These are phyloP conservation scores for Kockiozyma suomiensis DNA, from an alignment of 805 yeast genomes.

Conservation along the genomic window DNA sequence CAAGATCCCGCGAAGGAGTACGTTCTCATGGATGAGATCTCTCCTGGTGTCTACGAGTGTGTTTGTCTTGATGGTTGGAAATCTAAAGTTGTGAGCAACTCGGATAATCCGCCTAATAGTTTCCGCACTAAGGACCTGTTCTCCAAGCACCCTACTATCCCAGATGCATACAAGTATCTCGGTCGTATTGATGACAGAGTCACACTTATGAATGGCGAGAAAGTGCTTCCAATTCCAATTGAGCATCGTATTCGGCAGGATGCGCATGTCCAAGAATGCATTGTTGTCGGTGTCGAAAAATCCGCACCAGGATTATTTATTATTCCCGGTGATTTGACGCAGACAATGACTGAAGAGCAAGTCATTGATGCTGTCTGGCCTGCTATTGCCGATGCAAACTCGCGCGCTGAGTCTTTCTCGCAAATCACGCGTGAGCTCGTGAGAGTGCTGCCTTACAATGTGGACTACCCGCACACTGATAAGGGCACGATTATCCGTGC, in stretches of 20 bases:
- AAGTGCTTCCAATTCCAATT: slow-evolving; percentile 25
- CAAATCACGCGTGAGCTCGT: slow-evolving; percentile 19
- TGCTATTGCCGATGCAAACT: slow-evolving; percentile 22
- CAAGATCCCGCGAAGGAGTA: not conserved
- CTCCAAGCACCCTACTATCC: slow-evolving; percentile 17
- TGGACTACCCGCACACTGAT: slow-evolving; percentile 27
- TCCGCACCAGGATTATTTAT: slow-evolving; percentile 20
- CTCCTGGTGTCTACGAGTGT: slow-evolving; percentile 15
- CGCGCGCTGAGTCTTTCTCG: slow-evolving; percentile 18
- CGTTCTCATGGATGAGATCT: slow-evolving; percentile 15
- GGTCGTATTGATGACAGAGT: slow-evolving; percentile 28
- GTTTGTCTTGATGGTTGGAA: slow-evolving; percentile 26
- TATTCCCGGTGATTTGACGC: slow-evolving; percentile 5
- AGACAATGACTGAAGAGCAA: slow-evolving; percentile 3
- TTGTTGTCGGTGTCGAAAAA: slow-evolving; percentile 27
- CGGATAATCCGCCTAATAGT: slow-evolving; percentile 18
- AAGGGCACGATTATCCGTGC: slow-evolving; percentile 30
- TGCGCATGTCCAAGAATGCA: slow-evolving; percentile 16
- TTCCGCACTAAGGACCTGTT: slow-evolving; percentile 26
- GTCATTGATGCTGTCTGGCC: slow-evolving; percentile 22
- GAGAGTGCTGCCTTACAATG: slow-evolving; percentile 13
- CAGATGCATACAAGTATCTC: slow-evolving; percentile 22
- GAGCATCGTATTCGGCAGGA: slow-evolving; percentile 26
- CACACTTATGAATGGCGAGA: slow-evolving; percentile 27
- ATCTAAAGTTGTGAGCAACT: slow-evolving; percentile 17